Evolutionary conservation across 805 yeast genomes (phyloP), one percentile per base, ranked within the genome.

Genomic region (Metschnikowia proteae): DNA sequence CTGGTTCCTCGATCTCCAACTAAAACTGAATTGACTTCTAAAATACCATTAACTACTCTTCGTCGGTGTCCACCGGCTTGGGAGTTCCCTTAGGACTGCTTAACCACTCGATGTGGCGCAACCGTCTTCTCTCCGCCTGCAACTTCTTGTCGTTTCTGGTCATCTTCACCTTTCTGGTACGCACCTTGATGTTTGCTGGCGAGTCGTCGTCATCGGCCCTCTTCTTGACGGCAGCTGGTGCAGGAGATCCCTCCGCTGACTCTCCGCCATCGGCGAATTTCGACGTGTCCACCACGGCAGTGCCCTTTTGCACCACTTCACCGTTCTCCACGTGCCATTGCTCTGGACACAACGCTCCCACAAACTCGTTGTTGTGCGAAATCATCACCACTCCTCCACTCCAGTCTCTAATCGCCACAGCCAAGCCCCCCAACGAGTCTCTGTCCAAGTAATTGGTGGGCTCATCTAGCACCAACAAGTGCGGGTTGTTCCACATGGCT

Each of bases 401-500:
- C 98, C 98, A 92, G 67, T 92, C 97, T 71, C 97, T 84, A 64
- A 92, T 94, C 44, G 99, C 99, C 60, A 92, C 83, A 28, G 99
- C 98, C 59, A 92, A 79, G 42, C 97, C 99, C 69, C 98, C 99
- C 54, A 92, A 78, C 26, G 98, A 91, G 68, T 92, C 99, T 78
- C 99, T 86, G 71, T 92, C 99, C 73, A 92, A 78, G 77, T 94
- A 92, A 75, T 92, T 92, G 63, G 98, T 92, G 67, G 99, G 99
- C 80, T 92, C 99, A 71, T 92, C 99, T 53, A 92, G 79, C 38
- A 92, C 99, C 55, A 92, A 80, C 69, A 92, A 80, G 70, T 92
- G 99, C 17, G 99, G 99, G 66, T 92, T 94, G 73, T 94, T 92
- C 99, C 99, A 92, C 94, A 92, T 92, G 56, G 98, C 97, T 72